phyloP scores from a whole-genome alignment of 345 rosid genomes.

The Camelina hispida region DNA sequence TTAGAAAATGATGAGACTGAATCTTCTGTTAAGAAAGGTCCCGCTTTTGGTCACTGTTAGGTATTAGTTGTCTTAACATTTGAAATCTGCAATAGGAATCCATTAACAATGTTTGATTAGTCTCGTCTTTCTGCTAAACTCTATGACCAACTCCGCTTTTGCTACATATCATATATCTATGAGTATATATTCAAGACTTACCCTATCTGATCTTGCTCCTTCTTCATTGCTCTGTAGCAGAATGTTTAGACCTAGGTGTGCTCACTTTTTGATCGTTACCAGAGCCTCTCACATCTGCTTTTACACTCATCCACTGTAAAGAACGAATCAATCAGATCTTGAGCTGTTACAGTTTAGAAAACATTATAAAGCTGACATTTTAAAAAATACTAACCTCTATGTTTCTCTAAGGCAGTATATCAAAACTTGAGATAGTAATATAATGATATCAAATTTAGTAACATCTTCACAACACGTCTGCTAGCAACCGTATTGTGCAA shows the following conservation, averaged over 20 bases:
- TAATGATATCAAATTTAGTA: too few species aligned
- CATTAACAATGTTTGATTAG: conserved; percentile 12
- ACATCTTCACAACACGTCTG: too few species aligned
- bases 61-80: conserved; percentile 82
- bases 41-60: conserved; percentile 89
- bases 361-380: not conserved
- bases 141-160: not conserved
- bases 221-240: conserved; percentile 96
- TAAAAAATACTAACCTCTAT: conserved; percentile 50
- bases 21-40: conserved; percentile 41
- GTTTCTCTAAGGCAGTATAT: not conserved
- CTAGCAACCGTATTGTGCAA: too few species aligned
- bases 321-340: conserved; percentile 20
- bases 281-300: conserved; percentile 64
- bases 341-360: conserved; percentile 10
- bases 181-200: conserved; percentile 31
- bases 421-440: too few species aligned
- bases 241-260: conserved; percentile 97
- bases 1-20: not conserved
- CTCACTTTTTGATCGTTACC: conserved; percentile 72
- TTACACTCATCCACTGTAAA: conserved; percentile 63
- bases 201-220: conserved; percentile 98
- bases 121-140: not conserved
- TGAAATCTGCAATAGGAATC: conserved; percentile 70
- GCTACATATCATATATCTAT: conserved; percentile 10